Percentiles rank a stretch among this genome's conserved stretches.
Evolutionary conservation across 1,284 basidiomycete genomes (phyloP).

Genomic region (Macrocybe sp.): DNA sequence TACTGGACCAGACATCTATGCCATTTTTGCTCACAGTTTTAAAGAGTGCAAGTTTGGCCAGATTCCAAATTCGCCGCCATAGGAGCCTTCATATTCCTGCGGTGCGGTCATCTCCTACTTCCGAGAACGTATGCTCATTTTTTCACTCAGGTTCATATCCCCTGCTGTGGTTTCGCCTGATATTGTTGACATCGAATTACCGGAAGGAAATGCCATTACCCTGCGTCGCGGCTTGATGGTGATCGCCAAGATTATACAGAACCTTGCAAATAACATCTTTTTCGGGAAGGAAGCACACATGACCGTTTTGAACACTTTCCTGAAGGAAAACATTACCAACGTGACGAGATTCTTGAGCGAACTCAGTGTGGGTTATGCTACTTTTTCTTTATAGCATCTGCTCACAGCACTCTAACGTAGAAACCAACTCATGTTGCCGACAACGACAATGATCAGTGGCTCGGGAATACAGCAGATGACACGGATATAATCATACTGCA

Average conservation of each 20-base stretch:
- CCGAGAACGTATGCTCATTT: conserved; percentile 4
- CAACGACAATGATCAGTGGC: conserved; percentile 65
- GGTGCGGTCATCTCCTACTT: conserved; percentile 35
- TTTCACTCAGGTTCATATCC: conserved; percentile 60
- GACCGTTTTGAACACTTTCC: conserved; percentile 75
- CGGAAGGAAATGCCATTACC: conserved; percentile 46
- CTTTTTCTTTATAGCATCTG: conserved; percentile 2
- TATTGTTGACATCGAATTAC: conserved; percentile 76
- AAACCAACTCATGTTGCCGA: conserved; percentile 41
- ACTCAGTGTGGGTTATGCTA: conserved; percentile 52
- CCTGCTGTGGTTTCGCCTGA: conserved; percentile 88
- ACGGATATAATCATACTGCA: conserved; percentile 79
- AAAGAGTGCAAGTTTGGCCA: conserved; percentile 67
- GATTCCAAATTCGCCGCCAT: conserved; percentile 83
- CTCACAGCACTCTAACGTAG: conserved; percentile 39
- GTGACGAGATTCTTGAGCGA: conserved; percentile 83
- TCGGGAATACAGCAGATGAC: conserved; percentile 71
- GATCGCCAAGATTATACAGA: conserved; percentile 90
- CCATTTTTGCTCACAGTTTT: conserved; percentile 2
- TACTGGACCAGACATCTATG: conserved; percentile 11
- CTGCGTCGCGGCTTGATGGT: conserved; percentile 77
- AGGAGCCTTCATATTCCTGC: conserved; percentile 88
- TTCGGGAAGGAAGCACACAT: conserved; percentile 88
- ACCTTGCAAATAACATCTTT: conserved; percentile 88
- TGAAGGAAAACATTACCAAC: conserved; percentile 72